phyloP scores from a whole-genome alignment of 345 rosid genomes.

The Mangifera indica region DNA sequence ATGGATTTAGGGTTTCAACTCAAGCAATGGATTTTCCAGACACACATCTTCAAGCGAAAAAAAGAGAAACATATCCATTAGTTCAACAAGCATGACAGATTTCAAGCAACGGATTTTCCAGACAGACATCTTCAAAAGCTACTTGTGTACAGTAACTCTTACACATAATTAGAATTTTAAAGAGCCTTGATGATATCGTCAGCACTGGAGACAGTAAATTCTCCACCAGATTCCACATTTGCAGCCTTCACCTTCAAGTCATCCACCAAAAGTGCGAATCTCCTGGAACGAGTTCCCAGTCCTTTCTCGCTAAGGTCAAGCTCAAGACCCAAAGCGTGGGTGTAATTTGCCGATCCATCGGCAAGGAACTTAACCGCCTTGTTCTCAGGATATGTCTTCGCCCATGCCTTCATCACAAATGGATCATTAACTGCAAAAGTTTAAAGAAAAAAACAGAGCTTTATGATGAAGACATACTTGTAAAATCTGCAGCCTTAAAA shows the following conservation, averaged over 20 bases:
- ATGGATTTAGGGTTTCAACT: too few species aligned
- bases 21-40: too few species aligned
- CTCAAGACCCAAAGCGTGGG: conserved; percentile 86
- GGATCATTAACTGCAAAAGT: conserved; percentile 79
- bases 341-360: conserved; percentile 85
- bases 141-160: neutral
- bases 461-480: neutral
- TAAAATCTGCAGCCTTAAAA: neutral
- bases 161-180: conserved; percentile 21
- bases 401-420: conserved; percentile 98
- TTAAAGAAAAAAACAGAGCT: neutral
- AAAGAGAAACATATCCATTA: neutral
- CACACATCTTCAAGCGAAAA: too few species aligned
- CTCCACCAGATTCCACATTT: conserved; percentile 87
- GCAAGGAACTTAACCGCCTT: conserved; percentile 86
- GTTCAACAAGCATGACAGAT: neutral
- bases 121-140: neutral
- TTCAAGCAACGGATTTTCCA: neutral
- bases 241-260: conserved; percentile 92
- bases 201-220: conserved; percentile 80
- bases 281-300: conserved; percentile 81
- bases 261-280: conserved; percentile 81
- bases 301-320: conserved; percentile 85
- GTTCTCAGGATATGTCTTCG: conserved; percentile 90
- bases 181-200: conserved; percentile 84